Evolutionary conservation across 208 protist species (phyloP).

Genomic region (Phytomonas sp.): DNA sequence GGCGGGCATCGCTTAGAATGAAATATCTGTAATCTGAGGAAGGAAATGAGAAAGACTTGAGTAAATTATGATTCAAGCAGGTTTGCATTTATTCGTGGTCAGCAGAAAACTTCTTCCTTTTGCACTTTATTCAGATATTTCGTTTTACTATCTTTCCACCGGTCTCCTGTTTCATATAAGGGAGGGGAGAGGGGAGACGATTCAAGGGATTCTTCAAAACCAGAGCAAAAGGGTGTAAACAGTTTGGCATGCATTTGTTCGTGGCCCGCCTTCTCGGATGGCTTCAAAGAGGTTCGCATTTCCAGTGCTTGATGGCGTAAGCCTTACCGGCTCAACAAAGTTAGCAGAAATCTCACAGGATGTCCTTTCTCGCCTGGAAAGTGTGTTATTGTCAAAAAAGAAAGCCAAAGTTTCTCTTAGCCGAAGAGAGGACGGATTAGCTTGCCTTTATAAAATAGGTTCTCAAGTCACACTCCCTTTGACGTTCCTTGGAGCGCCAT

Average conservation of each 20-base stretch:
- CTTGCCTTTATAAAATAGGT: not conserved
- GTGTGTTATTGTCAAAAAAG: not conserved
- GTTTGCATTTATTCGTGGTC: not conserved
- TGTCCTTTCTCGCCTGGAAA: not conserved
- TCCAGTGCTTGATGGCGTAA: not conserved
- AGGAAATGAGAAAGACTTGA: conserved; percentile 1
- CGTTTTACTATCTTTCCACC: not conserved
- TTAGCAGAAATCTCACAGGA: conserved; percentile 1
- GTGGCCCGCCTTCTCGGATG: not conserved
- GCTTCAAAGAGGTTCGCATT: not conserved
- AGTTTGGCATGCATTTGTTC: not conserved
- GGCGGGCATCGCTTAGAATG: not conserved
- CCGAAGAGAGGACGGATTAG: not conserved
- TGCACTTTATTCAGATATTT: not conserved
- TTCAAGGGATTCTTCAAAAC: conserved; percentile 1
- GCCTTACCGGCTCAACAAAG: not conserved
- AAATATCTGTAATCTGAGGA: not conserved
- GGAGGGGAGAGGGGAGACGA: not conserved
- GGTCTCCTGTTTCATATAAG: not conserved
- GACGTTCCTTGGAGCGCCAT: conserved; percentile 9
- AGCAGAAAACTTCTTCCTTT: not conserved
- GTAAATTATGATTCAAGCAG: not conserved
- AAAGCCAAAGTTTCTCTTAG: not conserved
- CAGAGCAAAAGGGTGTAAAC: not conserved
- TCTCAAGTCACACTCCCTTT: not conserved